Evolutionary conservation across 345 rosid species (phyloP).

Genomic region (Pugionium dolabratum): DNA sequence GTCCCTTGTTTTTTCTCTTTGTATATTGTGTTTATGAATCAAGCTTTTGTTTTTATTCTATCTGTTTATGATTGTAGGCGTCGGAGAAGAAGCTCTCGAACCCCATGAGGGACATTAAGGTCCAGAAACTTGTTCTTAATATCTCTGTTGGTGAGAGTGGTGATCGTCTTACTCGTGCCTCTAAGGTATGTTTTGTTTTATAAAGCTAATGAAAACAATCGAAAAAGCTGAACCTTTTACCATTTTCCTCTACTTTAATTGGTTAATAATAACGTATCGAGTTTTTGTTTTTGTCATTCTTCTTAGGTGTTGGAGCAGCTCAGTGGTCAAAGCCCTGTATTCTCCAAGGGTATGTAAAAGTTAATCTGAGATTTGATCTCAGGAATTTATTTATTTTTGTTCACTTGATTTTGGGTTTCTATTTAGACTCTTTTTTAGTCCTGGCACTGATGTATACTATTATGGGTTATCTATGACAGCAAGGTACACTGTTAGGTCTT

Average conservation of each 20-base stretch:
- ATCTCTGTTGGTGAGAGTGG: conserved; percentile 93
- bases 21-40: background rate
- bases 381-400: no score
- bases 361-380: no score
- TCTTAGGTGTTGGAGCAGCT: conserved; percentile 46
- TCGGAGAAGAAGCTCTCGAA: conserved; percentile 84
- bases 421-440: no score
- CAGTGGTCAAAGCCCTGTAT: conserved; percentile 45
- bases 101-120: conserved; percentile 93
- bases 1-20: no score
- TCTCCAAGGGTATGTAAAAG: conserved; percentile 38
- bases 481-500: conserved; percentile 65
- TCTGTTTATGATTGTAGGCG: conserved; percentile 46
- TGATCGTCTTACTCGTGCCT: conserved; percentile 87
- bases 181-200: conserved; percentile 49
- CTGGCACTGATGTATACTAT: no score
- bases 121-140: conserved; percentile 82
- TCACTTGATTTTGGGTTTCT: no score
- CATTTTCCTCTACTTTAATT: no score
- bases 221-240: no score
- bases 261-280: no score
- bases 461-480: conserved; percentile 33
- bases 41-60: background rate
- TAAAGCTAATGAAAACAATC: background rate
- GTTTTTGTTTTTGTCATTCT: background rate